Evolutionary conservation across 2,329 filamentous ascomycete species (phyloP), one percentile per base, ranked within the genome.

Genomic region (Acephala macrosclerotiorum): DNA sequence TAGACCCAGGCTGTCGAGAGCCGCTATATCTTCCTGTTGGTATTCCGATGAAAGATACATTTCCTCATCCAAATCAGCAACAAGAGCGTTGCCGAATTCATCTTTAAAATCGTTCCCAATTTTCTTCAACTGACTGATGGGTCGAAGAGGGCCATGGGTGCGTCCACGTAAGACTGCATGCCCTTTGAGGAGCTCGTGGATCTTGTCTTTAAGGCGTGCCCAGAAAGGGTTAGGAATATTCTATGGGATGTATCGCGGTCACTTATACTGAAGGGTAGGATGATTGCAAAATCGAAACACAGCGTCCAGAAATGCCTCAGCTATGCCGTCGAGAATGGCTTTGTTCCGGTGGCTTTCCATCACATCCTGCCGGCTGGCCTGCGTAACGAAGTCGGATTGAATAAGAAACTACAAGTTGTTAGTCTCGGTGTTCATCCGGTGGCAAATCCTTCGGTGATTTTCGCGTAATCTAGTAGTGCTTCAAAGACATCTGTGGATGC

Each of bases 381-480:
- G 59, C 16, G 68, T 49, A 22, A 72, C 59, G 56, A 72, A 71
- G 56, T 72, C 68, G 16, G 70, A 66, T 67, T 72, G 68, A 25
- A 70, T 57, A 2, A 70, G 20, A 18, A 70, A 67, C 64, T 68
- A 53, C 14, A 16, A 25, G 11, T 35, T 45, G n/a, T 61, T 25
- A 64, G 57, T 47, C 42, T 47, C 42, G 42, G 5, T 22, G 42
- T 20, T 20, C 42, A 4, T 47, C 42, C 7, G 42, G 42, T 47
- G 42, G n/a, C 18, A 47, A 18, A 47, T 47, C n/a, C 18, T n/a
- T 47, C 42, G 20, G n/a, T 22, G 18, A 4, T 18, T 22, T 47
- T 18, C 42, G 42, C 42, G 42, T 47, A 47, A 47, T 47, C 4
- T 47, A 18, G 42, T 47, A 47, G 18, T 47, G n/a, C 42, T n/a